Evolutionary conservation across 371 early-diverging fungal genomes (phyloP), one percentile per base, ranked within the genome.

Genomic region (Coelomomyces lativittatus): DNA sequence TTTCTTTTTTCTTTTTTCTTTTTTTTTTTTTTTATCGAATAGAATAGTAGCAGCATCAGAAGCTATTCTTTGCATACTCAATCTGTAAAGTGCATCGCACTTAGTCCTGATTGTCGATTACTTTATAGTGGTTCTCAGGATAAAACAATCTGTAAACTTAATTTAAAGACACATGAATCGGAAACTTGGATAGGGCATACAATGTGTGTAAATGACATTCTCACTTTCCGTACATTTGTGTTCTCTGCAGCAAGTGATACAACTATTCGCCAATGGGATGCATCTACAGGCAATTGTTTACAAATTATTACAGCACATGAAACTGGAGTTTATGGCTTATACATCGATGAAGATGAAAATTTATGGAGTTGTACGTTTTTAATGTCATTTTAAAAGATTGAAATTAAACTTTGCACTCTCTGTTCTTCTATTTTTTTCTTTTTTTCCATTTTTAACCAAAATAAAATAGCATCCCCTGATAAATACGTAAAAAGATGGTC

Each of bases 101-200:
- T 82, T 4, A 41, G 57, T 27, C 46, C 27, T 45, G 12, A 27
- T 12, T 47, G 44, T 41, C 50, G 58, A 23, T 48, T 45, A 9
- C 49, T 85, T n/a, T 78, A 67, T 46, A 75, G 80, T 14, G 80
- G 79, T 2, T 85, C 85, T 0, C 70, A 78, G 9, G 88, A 86
- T 56, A 60, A 62, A 3, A 71, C 75, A 24, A 76, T 86, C 30
- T 56, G 72, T 21, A 57, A 66, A 48, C 83, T 84, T 81, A 62
- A 81, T 52, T 48, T 61, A 1, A 48, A 60, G 10, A 70, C 75
- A 0, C 69, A 69, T 15, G 55, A 51, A 17, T 61, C 63, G 24
- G 49, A 66, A 41, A 55, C 39, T 14, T 58, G 79, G 44, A 75
- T 75, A 44, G 67, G 64, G n/a, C 83, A 83, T 38, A 62, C 61